Percentiles rank a stretch among this genome's conserved stretches.
These are phyloP conservation scores for Gentiana dahurica DNA, from an alignment of 257 asterid species.

Conservation along the genomic window DNA sequence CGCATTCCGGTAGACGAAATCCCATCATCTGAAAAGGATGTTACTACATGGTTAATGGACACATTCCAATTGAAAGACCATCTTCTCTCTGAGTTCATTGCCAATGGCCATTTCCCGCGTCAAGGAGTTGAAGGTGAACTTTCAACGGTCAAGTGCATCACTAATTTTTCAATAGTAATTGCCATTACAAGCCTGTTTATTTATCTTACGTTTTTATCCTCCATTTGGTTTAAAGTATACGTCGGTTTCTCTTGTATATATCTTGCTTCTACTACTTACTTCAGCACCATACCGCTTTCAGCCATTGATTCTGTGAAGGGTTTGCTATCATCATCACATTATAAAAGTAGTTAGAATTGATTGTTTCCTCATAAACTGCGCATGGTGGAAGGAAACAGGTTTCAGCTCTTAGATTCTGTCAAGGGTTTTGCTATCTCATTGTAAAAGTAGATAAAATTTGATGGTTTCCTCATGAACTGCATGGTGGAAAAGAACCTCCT, in stretches of 20 bases:
- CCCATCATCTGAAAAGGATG: conserved; percentile 48
- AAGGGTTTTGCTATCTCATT: background rate
- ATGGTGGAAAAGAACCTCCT: too few species aligned
- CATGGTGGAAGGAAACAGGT: conserved; percentile 12
- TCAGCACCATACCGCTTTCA: conserved; percentile 33
- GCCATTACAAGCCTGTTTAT: conserved; percentile 44
- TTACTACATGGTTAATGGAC: conserved; percentile 55
- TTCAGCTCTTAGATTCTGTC: conserved; percentile 3
- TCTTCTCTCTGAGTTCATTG: conserved; percentile 50
- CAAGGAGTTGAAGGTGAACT: conserved; percentile 58
- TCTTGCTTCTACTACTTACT: conserved; percentile 43
- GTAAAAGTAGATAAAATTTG: too few species aligned
- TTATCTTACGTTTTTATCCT: conserved; percentile 49
- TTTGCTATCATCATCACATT: background rate
- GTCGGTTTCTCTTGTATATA: conserved; percentile 45
- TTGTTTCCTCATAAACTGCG: too few species aligned
- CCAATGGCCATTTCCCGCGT: conserved; percentile 50
- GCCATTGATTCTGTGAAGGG: conserved; percentile 5
- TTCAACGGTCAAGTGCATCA: conserved; percentile 40
- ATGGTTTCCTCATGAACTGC: too few species aligned
- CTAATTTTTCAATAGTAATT: conserved; percentile 42
- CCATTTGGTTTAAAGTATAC: conserved; percentile 60
- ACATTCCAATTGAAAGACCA: conserved; percentile 60
- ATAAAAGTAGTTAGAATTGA: too few species aligned
- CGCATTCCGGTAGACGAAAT: conserved; percentile 42